These are phyloP conservation scores for Xylaria sp. DNA, from an alignment of 495 filamentous ascomycete genomes.

Conservation along the genomic window DNA sequence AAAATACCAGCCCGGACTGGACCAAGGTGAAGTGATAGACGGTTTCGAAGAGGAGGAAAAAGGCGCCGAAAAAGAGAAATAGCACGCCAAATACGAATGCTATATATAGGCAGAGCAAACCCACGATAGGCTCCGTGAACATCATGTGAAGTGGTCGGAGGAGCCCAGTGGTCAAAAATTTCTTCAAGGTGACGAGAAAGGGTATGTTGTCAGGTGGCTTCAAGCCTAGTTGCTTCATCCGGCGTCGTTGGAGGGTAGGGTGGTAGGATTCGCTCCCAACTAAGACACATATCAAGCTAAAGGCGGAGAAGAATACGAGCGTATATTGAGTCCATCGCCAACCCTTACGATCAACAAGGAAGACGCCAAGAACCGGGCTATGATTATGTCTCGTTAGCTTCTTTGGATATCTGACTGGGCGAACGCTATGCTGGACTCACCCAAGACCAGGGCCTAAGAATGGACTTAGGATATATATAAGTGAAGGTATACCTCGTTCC, in stretches of 20 bases:
- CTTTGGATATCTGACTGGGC: not conserved
- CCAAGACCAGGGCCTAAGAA: conserved; percentile 65
- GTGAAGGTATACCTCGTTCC: conserved; percentile 51
- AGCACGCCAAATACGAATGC: conserved; percentile 69
- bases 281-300: conserved; percentile 53
- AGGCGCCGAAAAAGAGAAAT: conserved; percentile 70
- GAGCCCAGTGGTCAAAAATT: conserved; percentile 63
- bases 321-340: conserved; percentile 68
- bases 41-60: conserved; percentile 60
- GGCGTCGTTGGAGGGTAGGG: conserved; percentile 61
- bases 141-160: conserved; percentile 71
- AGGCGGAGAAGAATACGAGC: conserved; percentile 49
- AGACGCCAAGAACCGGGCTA: conserved; percentile 69
- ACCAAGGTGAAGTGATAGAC: conserved; percentile 59
- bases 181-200: conserved; percentile 46
- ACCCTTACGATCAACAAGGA: conserved; percentile 60
- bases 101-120: conserved; percentile 65
- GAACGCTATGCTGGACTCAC: conserved; percentile 27
- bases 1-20: conserved; percentile 64
- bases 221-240: conserved; percentile 53
- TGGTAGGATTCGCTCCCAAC: conserved; percentile 68
- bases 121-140: conserved; percentile 69
- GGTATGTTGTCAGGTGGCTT: conserved; percentile 43
- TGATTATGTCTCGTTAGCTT: conserved; percentile 4
- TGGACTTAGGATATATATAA: conserved; percentile 61